Evolutionary conservation across 2,329 filamentous ascomycete genomes (phyloP).

Genomic region (Alternaria sp.): DNA sequence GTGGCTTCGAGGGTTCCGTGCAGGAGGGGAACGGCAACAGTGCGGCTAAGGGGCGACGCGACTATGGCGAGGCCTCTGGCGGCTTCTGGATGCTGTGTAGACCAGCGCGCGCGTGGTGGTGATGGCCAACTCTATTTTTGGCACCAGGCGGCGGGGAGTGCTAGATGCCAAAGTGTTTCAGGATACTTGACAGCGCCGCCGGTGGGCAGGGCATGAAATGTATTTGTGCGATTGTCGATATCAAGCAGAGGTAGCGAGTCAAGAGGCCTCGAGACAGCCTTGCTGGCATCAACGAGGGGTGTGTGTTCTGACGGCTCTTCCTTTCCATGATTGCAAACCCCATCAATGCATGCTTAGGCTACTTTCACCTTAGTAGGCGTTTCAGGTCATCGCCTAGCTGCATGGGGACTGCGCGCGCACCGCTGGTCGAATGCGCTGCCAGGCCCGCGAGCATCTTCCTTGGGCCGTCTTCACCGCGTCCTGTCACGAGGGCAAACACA

Average conservation of each 20-base stretch:
- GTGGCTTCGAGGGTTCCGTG: conserved; percentile 16
- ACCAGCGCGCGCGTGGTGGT: conserved; percentile 23
- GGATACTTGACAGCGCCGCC: conserved; percentile 21
- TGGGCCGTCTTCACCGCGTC: conserved; percentile 7
- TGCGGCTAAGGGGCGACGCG: conserved; percentile 12
- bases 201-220: conserved; percentile 9
- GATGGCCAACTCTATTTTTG: conserved; percentile 38
- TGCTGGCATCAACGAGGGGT: conserved; percentile 21
- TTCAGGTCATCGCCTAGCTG: conserved; percentile 17
- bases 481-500: conserved; percentile 9
- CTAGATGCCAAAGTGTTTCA: conserved; percentile 42
- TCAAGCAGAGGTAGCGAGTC: background rate
- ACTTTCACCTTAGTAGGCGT: conserved; percentile 25
- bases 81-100: conserved; percentile 5
- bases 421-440: background rate
- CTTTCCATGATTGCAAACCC: conserved; percentile 19
- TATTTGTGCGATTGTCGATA: background rate
- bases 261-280: conserved; percentile 14
- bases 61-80: conserved; percentile 11
- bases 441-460: conserved; percentile 9
- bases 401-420: background rate
- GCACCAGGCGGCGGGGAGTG: conserved; percentile 26
- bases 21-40: conserved; percentile 11
- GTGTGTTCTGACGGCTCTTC: conserved; percentile 22
- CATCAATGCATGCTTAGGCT: conserved; percentile 22